phyloP scores from a whole-genome alignment of 2,329 filamentous ascomycete genomes.

The Pseudogymnoascus sp. region DNA sequence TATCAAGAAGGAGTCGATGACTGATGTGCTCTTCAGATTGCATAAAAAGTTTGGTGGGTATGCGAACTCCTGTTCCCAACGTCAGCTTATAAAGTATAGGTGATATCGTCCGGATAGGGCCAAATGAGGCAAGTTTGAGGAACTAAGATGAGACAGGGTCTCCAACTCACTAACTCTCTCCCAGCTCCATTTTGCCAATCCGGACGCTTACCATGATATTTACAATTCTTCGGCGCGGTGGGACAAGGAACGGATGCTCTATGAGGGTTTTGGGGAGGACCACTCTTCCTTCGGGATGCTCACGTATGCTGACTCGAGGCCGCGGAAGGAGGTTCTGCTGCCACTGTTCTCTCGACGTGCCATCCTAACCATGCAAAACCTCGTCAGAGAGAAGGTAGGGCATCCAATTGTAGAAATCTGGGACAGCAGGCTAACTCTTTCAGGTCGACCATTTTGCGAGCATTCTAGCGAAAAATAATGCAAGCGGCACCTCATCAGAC shows the following conservation, averaged over 20 bases:
- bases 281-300: slow-evolving; percentile 32
- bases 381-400: slow-evolving; percentile 27
- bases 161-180: not conserved
- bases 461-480: slow-evolving; percentile 21
- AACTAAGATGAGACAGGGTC: not conserved
- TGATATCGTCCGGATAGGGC: slow-evolving; percentile 21
- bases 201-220: slow-evolving; percentile 32
- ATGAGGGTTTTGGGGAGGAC: slow-evolving; percentile 31
- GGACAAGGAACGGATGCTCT: slow-evolving; percentile 32
- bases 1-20: slow-evolving; percentile 15
- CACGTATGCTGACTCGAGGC: slow-evolving; percentile 30
- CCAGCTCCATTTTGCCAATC: slow-evolving; percentile 34
- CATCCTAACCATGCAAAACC: slow-evolving; percentile 26
- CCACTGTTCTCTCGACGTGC: slow-evolving; percentile 32
- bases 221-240: slow-evolving; percentile 32
- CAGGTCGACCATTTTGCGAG: slow-evolving; percentile 24
- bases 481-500: slow-evolving; percentile 17
- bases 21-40: slow-evolving; percentile 16
- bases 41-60: slow-evolving; percentile 23
- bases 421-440: not conserved
- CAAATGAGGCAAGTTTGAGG: slow-evolving; percentile 20
- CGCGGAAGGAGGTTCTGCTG: slow-evolving; percentile 32
- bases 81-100: slow-evolving; percentile 15
- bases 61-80: not conserved
- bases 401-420: not conserved